These are phyloP conservation scores for Exophiala xenobiotica DNA, from an alignment of 2,329 filamentous ascomycete genomes.

Conservation along the genomic window DNA sequence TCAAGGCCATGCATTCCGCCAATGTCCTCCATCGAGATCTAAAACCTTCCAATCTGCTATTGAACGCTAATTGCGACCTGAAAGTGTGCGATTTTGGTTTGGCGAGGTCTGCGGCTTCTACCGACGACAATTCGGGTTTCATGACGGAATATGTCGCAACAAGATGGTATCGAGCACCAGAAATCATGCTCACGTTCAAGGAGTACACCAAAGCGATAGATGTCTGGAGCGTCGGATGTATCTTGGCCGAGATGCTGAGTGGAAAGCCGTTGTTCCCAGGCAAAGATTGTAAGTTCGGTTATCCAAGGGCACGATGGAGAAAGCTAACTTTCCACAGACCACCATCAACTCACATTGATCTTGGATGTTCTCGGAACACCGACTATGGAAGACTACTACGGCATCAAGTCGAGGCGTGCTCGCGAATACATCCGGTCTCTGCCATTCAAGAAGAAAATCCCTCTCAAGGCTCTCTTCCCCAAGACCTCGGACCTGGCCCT, in stretches of 20 bases:
- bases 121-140: slow-evolving; percentile 99
- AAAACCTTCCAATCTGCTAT: slow-evolving; percentile 92
- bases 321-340: slow-evolving; percentile 58
- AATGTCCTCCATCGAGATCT: slow-evolving; percentile 97
- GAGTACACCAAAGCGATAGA: slow-evolving; percentile 99
- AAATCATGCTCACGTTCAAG: slow-evolving; percentile 99
- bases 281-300: slow-evolving; percentile 78
- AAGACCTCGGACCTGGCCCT: slow-evolving; percentile 98
- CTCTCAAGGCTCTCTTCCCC: slow-evolving; percentile 93
- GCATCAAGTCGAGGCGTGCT: slow-evolving; percentile 96
- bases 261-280: slow-evolving; percentile 97
- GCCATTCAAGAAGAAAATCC: slow-evolving; percentile 99
- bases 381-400: slow-evolving; percentile 99
- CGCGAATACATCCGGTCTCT: slow-evolving; percentile 97
- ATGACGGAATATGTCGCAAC: slow-evolving; percentile 99
- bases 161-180: slow-evolving; percentile 96
- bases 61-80: slow-evolving; percentile 98
- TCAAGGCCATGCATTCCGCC: slow-evolving; percentile 99
- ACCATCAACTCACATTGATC: slow-evolving; percentile 96
- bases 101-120: slow-evolving; percentile 90
- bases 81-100: slow-evolving; percentile 99
- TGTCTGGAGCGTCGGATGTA: slow-evolving; percentile 98
- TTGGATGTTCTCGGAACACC: slow-evolving; percentile 95
- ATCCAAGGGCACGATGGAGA: slow-evolving; percentile 1
- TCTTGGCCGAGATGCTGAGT: slow-evolving; percentile 96